Base-by-base conservation (phyloP, 2,329 filamentous ascomycete genomes). In the Penicillium aurantiogriseum region DNA sequence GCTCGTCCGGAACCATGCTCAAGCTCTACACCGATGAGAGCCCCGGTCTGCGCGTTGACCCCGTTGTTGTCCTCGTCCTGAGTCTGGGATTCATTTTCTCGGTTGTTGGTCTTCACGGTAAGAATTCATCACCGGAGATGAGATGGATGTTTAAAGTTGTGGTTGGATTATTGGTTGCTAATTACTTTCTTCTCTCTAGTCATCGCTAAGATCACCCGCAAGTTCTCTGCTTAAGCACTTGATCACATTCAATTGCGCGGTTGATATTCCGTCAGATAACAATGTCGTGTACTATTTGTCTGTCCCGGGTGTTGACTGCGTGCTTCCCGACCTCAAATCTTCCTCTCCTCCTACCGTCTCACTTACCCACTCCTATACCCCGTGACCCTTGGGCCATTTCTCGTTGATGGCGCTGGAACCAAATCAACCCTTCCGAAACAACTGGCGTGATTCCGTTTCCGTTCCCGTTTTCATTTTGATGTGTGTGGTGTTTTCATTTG, bases 21-120 rank as follows among this genome's bases (percentile, higher is more conserved):
- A 93, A 92, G 79, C 88, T 99, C 44, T 99, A 99, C 86, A 99
- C 94, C 57, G 94, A 99, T 75, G 94, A 99, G 82, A 96, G 91
- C 65, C 94, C 94, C 58, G 94, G 94, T 62, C 83, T 99, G 71
- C 96, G 97, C 83, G 94, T 99, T 65, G 94, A 99, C 77, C 94
- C 94, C 23, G 94, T 99, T 59, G 92, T 99, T 65, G 93, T 99
- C 64, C 85, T 99, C 72, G 94, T 97, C 67, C 84, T 99, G 69
- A 96, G 91, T 72, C 86, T 99, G 70, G 94, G 96, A 62, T 99
- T 99, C 79, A 99, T 99, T 79, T 97, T 99, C 82, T 94, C 90
- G 73, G 94, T 99, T 73, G 94, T 99, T 72, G 92, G 92, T 68
- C 84, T 99, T 74, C 94, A 99, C 81, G 92, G 94, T 97, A 87